Evolutionary conservation across 176 grass and related monocot genomes (phyloP).

Genomic region (Juncus inflexus): DNA sequence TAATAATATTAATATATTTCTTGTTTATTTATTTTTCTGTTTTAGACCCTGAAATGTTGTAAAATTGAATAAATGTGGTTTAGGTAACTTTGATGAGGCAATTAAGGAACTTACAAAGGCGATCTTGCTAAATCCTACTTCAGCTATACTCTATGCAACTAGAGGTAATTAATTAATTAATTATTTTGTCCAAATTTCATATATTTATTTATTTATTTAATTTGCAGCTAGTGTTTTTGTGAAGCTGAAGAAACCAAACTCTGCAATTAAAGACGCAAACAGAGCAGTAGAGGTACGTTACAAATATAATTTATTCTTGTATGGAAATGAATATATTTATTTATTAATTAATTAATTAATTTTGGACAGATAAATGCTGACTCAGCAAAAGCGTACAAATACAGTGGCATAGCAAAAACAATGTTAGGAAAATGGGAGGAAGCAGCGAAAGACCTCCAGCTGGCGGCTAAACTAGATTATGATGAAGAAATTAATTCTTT

Average conservation of each 20-base stretch:
- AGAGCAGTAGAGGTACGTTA: conserved; percentile 49
- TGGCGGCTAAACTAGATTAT: conserved; percentile 66
- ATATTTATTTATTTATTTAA: conserved; percentile 13
- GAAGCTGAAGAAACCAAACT: conserved; percentile 55
- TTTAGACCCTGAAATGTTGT: conserved; percentile 5
- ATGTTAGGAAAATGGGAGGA: conserved; percentile 67
- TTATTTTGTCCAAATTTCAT: too few relatives aligned
- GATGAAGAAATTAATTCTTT: conserved; percentile 59
- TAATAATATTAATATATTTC: neutral
- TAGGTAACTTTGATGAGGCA: conserved; percentile 61
- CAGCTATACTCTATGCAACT: conserved; percentile 60
- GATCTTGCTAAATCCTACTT: conserved; percentile 57
- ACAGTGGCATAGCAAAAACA: conserved; percentile 60
- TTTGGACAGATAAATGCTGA: conserved; percentile 57
- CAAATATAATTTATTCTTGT: conserved; percentile 2
- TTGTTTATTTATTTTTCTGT: conserved; percentile 6
- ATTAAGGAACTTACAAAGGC: conserved; percentile 43
- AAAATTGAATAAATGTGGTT: conserved; percentile 28
- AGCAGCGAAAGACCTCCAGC: conserved; percentile 53
- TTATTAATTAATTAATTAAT: conserved; percentile 16
- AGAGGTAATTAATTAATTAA: conserved; percentile 56
- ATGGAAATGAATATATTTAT: too few relatives aligned
- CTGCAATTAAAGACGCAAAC: conserved; percentile 68
- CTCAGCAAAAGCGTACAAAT: conserved; percentile 79
- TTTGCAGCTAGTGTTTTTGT: conserved; percentile 50